Evolutionary conservation across 2,329 filamentous ascomycete species (phyloP).

Genomic region (Rosellinia necatrix): DNA sequence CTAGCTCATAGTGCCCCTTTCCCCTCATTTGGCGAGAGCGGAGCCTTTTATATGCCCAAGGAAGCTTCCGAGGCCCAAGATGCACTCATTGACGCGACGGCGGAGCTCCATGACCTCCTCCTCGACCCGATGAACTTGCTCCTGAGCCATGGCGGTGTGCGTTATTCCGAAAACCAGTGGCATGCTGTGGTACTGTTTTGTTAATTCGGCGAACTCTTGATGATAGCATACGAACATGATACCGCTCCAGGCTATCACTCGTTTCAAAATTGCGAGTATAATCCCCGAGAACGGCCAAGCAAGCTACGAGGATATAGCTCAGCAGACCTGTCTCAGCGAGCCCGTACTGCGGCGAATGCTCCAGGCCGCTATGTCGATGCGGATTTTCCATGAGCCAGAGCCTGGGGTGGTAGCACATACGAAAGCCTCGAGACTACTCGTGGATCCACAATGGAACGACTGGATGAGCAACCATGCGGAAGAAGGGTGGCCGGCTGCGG

Average conservation of each 20-base stretch:
- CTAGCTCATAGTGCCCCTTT: background rate
- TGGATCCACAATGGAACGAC: slow-evolving; percentile 17
- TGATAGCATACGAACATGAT: background rate
- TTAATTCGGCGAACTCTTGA: background rate
- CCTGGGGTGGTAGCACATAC: slow-evolving; percentile 38
- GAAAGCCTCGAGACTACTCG: slow-evolving; percentile 25
- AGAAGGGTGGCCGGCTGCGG: slow-evolving; percentile 31
- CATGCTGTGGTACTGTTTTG: background rate
- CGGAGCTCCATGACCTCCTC: background rate
- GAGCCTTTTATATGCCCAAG: background rate
- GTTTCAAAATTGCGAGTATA: slow-evolving; percentile 33
- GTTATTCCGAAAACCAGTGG: background rate
- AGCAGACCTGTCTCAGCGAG: slow-evolving; percentile 30
- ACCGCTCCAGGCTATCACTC: slow-evolving; percentile 24
- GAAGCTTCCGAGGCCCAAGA: background rate
- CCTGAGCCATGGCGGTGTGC: background rate
- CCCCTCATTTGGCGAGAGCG: background rate
- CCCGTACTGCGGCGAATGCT: slow-evolving; percentile 33
- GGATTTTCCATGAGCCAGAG: slow-evolving; percentile 37
- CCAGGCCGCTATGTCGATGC: slow-evolving; percentile 37
- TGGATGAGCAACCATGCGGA: slow-evolving; percentile 23
- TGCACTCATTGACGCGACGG: background rate
- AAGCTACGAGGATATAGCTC: slow-evolving; percentile 27
- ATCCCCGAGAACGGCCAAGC: slow-evolving; percentile 31
- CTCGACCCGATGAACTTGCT: background rate